These are phyloP conservation scores for Escovopsis sp. DNA, from an alignment of 2,329 filamentous ascomycete species.

Conservation along the genomic window DNA sequence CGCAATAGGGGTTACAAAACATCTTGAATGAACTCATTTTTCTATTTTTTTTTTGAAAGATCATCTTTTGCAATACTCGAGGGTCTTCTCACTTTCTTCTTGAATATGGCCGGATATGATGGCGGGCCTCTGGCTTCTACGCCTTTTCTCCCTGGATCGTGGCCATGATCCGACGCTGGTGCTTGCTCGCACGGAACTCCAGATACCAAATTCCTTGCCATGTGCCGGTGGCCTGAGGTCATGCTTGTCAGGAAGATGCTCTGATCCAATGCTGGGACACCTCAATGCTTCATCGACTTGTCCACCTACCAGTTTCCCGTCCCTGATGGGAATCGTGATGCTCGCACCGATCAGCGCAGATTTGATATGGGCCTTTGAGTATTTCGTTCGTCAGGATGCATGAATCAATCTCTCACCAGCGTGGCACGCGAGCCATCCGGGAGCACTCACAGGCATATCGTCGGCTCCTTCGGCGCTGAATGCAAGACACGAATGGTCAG, in stretches of 20 bases:
- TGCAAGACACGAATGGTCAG: not conserved
- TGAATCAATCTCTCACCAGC: not conserved
- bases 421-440: too few species aligned
- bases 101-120: too few species aligned
- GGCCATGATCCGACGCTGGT: slow-evolving; percentile 70
- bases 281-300: not conserved
- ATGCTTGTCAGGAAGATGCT: too few species aligned
- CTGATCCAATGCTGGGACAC: too few species aligned
- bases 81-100: not conserved
- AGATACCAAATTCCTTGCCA: slow-evolving; percentile 93
- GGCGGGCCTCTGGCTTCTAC: slow-evolving; percentile 8
- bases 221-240: slow-evolving; percentile 41
- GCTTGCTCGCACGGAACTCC: slow-evolving; percentile 67
- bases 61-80: not conserved
- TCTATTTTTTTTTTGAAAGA: slow-evolving; percentile 1
- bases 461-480: slow-evolving; percentile 66
- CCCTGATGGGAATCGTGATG: slow-evolving; percentile 77
- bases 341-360: slow-evolving; percentile 77
- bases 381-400: not conserved
- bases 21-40: not conserved
- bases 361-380: slow-evolving; percentile 70
- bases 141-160: slow-evolving; percentile 82
- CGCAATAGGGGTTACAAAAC: slow-evolving; percentile 9
- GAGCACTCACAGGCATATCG: slow-evolving; percentile 66
- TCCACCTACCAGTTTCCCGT: slow-evolving; percentile 55